Base-by-base conservation (phyloP, 176 grass and related monocot genomes). In the Themeda triandra region DNA sequence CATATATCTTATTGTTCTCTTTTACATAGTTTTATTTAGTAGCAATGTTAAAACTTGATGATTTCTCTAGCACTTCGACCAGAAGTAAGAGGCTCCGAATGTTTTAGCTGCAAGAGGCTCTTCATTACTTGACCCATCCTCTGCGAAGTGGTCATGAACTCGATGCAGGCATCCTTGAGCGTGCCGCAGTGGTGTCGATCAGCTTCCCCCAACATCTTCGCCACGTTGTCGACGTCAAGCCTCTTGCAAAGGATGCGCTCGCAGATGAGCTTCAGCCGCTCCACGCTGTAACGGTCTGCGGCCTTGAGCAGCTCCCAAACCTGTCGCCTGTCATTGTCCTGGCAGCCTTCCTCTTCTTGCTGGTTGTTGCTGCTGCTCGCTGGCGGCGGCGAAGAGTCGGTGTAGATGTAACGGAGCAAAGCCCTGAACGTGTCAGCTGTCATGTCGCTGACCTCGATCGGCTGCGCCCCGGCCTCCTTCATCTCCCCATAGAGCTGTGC, bases 181-280 rank as follows among this genome's bases (percentile, higher is more conserved):
- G 5, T 44, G 69, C 7, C 13, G 6, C 69, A 72, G 13, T 28
- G 36, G n/a, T 46, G 23, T 23, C 27, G 69, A 25, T 72, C 21
- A 15, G 69, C 69, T 1, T 17, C 13, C 39, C 13, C 5, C 24
- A 72, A 8, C 13, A 6, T 72, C 0, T 8, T 40, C 4, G 37
- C 69, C 12, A n/a, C 36, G n/a, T 39, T 39, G 18, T 39, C 10
- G 1, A 69, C 66, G 1, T 39, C 1, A 6, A 69, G 18, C 15
- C 35, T 69, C 35, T 37, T 69, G 66, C 18, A 23, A 6, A 69
- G 32, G 4, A 40, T 5, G 35, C 19, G 2, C 69, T 72, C 37
- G n/a, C 69, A 72, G 12, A 72, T 27, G n/a, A 72, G 69, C 69
- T 72, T 72, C 69, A 72, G 39, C 69, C 69, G 25, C n/a, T 17